A percentile compares a stretch with the other conserved stretches of the same genome.
These are phyloP conservation scores for Dipteronia dyeriana DNA, from an alignment of 345 rosid genomes.

Conservation along the genomic window DNA sequence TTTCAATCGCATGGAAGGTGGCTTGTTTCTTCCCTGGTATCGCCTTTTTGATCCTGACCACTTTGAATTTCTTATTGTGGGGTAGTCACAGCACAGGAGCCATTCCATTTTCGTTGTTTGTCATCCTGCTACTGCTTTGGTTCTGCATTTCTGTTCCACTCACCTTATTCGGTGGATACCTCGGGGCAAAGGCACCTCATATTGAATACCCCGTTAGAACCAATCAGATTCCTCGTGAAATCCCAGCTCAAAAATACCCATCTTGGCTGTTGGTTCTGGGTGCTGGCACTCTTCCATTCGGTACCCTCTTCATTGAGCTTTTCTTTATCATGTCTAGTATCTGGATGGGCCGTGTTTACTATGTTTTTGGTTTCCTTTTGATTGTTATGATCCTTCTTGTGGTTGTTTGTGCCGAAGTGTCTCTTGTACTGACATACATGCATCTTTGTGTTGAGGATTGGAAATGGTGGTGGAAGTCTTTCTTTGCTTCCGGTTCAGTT, in stretches of 20 bases:
- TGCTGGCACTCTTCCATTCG: slow-evolving; percentile 76
- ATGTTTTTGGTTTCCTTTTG: slow-evolving; percentile 65
- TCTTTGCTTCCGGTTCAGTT: slow-evolving; percentile 77
- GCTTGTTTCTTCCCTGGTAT: slow-evolving; percentile 83
- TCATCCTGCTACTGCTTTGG: slow-evolving; percentile 57
- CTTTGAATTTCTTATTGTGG: slow-evolving; percentile 65
- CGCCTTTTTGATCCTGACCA: slow-evolving; percentile 58
- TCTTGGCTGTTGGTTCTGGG: slow-evolving; percentile 75
- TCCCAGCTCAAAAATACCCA: slow-evolving; percentile 76
- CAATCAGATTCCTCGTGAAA: slow-evolving; percentile 76
- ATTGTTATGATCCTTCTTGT: slow-evolving; percentile 64
- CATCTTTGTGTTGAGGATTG: slow-evolving; percentile 77
- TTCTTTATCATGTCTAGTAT: slow-evolving; percentile 80
- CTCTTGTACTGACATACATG: slow-evolving; percentile 72
- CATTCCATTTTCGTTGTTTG: slow-evolving; percentile 60
- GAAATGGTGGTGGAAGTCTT: slow-evolving; percentile 85
- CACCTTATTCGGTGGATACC: slow-evolving; percentile 63
- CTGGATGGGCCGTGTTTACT: slow-evolving; percentile 80
- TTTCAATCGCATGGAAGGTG: slow-evolving; percentile 66
- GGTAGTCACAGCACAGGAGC: slow-evolving; percentile 75
- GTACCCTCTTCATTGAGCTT: slow-evolving; percentile 77
- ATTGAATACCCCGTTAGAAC: slow-evolving; percentile 76
- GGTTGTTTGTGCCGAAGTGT: slow-evolving; percentile 75
- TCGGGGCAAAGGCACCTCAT: slow-evolving; percentile 64
- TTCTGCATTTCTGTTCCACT: slow-evolving; percentile 76